Evolutionary conservation across 2,329 filamentous ascomycete genomes (phyloP).

Genomic region (Colletotrichum sp.): DNA sequence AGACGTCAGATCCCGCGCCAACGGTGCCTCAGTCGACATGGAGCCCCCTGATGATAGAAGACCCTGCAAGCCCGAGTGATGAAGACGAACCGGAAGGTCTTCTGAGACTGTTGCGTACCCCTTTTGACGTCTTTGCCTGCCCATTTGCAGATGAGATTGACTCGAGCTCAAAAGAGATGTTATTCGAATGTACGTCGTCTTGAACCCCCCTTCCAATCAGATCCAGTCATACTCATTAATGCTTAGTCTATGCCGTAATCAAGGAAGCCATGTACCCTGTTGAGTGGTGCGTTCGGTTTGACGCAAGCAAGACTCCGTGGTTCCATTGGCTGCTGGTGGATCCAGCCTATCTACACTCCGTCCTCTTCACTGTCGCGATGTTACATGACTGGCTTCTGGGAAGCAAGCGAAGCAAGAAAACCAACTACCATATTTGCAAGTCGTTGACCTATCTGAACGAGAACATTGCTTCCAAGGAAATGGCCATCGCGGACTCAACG

Average conservation of each 20-base stretch:
- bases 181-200: conserved; percentile 7
- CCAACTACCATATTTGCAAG: conserved; percentile 6
- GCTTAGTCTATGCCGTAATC: background rate
- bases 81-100: background rate
- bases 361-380: conserved; percentile 28
- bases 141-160: conserved; percentile 22
- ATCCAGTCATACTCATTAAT: background rate
- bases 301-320: conserved; percentile 26
- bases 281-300: conserved; percentile 30
- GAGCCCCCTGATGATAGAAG: background rate
- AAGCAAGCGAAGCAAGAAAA: background rate
- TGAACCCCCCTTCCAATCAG: background rate
- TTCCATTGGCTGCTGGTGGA: conserved; percentile 33
- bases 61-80: background rate
- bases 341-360: conserved; percentile 26
- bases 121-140: conserved; percentile 28
- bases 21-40: background rate
- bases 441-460: conserved; percentile 16
- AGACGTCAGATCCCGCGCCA: too few species aligned
- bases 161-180: background rate
- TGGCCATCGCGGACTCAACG: conserved; percentile 22
- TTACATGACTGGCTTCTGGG: conserved; percentile 12
- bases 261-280: conserved; percentile 30
- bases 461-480: background rate
- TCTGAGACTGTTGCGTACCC: background rate